phyloP scores from a whole-genome alignment of 2,329 filamentous ascomycete species.

The Ceratocystis eucalypticola region DNA sequence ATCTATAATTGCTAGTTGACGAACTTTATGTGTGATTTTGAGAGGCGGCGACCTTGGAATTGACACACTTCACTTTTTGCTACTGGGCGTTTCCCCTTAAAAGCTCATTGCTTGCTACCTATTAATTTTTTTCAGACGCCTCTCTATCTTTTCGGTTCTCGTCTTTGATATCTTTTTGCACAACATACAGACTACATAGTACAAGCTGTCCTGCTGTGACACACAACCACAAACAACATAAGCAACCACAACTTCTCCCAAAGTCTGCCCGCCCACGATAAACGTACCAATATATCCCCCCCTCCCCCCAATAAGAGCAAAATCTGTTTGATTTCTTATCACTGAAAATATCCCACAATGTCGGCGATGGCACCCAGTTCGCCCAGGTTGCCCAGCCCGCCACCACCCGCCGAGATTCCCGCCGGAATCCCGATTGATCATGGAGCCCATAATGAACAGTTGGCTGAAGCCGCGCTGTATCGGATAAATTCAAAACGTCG shows the following conservation, averaged over 20 bases:
- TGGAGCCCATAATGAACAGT: conserved; percentile 37
- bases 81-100: background rate
- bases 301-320: too few species aligned
- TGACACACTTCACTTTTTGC: background rate
- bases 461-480: conserved; percentile 43
- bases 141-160: background rate
- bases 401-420: conserved; percentile 88
- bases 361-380: conserved; percentile 54
- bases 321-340: too few species aligned
- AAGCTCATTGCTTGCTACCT: background rate
- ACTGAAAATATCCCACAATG: conserved; percentile 29
- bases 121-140: background rate
- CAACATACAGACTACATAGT: background rate
- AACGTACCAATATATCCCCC: background rate
- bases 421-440: conserved; percentile 66
- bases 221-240: background rate
- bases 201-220: background rate
- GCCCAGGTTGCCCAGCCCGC: conserved; percentile 85
- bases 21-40: background rate
- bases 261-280: background rate
- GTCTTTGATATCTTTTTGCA: background rate
- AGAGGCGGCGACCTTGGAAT: background rate
- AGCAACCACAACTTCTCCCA: background rate
- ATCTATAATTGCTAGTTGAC: background rate
- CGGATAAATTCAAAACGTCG: conserved; percentile 67